phyloP scores from a whole-genome alignment of 768 basidiomycete genomes.

The Tulasnella sp. region DNA sequence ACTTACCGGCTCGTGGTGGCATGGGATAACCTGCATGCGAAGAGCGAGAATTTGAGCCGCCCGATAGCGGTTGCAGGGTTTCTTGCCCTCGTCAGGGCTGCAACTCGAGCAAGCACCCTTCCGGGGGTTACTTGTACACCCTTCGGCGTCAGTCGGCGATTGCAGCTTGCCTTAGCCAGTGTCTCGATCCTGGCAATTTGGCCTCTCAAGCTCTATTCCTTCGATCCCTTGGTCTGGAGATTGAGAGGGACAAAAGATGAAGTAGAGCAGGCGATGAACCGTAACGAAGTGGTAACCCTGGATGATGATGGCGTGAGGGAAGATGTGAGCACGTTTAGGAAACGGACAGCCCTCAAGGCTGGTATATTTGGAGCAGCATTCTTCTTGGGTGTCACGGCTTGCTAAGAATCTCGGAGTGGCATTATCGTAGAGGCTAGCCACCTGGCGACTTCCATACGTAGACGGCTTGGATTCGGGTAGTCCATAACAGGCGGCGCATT shows the following conservation, averaged over 20 bases:
- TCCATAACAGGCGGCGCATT: neutral
- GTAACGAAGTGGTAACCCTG: neutral
- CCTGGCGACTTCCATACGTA: too few relatives aligned
- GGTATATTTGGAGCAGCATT: neutral
- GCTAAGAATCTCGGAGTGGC: neutral
- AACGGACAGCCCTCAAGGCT: neutral
- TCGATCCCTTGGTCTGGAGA: neutral
- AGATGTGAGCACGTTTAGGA: neutral
- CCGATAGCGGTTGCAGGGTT: neutral
- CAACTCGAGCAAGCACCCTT: neutral
- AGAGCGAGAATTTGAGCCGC: neutral
- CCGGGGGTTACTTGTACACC: neutral
- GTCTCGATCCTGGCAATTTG: neutral
- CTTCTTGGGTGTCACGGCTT: neutral
- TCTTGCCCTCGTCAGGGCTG: neutral
- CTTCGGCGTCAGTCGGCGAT: neutral
- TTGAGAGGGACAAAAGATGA: neutral
- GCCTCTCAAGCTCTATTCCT: neutral
- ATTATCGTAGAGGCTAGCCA: neutral
- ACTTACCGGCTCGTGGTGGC: neutral
- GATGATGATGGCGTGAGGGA: neutral
- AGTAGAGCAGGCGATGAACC: neutral
- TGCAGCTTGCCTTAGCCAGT: neutral
- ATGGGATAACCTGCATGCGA: neutral
- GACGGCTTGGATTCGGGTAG: neutral